A percentile compares a stretch with the other conserved stretches of the same genome.
Evolutionary conservation across 2,329 filamentous ascomycete genomes (phyloP).

Genomic region (Ascochyta pisi): DNA sequence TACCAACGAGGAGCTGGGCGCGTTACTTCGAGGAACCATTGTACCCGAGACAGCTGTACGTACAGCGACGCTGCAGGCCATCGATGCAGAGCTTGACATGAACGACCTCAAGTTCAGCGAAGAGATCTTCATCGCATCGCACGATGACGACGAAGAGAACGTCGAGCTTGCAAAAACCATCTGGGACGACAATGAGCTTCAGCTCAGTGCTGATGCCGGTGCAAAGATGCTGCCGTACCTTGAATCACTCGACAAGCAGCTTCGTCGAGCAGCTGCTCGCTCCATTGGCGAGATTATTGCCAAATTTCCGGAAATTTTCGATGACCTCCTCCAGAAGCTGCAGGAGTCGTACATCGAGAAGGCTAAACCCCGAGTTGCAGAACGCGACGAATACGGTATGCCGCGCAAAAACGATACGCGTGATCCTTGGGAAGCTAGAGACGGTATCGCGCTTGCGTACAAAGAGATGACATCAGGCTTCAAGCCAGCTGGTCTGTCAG

Average conservation of each 20-base stretch:
- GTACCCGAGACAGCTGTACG: slow-evolving; percentile 81
- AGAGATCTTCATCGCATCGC: slow-evolving; percentile 91
- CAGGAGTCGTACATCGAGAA: slow-evolving; percentile 76
- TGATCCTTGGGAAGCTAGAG: slow-evolving; percentile 90
- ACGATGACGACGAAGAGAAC: slow-evolving; percentile 91
- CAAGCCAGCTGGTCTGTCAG: slow-evolving; percentile 71
- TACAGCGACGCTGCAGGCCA: slow-evolving; percentile 84
- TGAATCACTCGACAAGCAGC: slow-evolving; percentile 77
- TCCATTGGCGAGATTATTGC: slow-evolving; percentile 78
- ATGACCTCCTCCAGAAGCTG: slow-evolving; percentile 68
- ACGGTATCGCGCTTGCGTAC: slow-evolving; percentile 87
- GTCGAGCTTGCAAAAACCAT: slow-evolving; percentile 82
- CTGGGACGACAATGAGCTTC: slow-evolving; percentile 91
- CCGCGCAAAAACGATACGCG: slow-evolving; percentile 84
- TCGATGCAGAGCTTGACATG: slow-evolving; percentile 90
- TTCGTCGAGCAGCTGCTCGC: slow-evolving; percentile 82
- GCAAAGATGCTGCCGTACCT: slow-evolving; percentile 77
- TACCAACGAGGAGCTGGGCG: slow-evolving; percentile 70
- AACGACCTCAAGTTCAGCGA: slow-evolving; percentile 85
- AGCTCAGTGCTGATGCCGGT: slow-evolving; percentile 70
- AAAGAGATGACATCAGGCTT: slow-evolving; percentile 79
- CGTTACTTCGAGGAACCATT: slow-evolving; percentile 79
- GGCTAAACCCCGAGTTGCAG: slow-evolving; percentile 80
- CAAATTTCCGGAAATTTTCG: slow-evolving; percentile 65
- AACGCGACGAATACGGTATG: slow-evolving; percentile 94